Conservation (phyloP, 257 asterid species). For the Forsythia viridissima region DNA sequence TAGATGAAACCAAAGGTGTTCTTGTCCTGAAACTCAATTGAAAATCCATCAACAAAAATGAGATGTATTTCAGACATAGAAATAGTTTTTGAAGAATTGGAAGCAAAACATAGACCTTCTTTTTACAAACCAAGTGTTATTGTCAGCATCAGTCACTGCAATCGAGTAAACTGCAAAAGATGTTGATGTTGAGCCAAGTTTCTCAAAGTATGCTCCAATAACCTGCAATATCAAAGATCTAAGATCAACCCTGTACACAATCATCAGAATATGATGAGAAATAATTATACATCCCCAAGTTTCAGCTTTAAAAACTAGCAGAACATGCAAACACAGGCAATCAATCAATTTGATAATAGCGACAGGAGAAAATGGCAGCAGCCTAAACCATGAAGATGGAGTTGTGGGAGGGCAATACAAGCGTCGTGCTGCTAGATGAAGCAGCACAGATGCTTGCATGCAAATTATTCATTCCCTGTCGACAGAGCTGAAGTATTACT, state of each 20-base stretch:
- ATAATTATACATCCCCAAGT: slow-evolving; percentile 9
- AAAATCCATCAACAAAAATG: slow-evolving; percentile 6
- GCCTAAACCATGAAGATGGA: neutral
- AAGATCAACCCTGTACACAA: slow-evolving; percentile 29
- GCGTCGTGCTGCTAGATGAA: too few species aligned
- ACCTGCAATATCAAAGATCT: slow-evolving; percentile 54
- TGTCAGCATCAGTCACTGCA: slow-evolving; percentile 77
- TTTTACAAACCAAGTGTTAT: slow-evolving; percentile 80
- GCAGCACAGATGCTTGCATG: neutral
- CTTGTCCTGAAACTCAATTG: neutral
- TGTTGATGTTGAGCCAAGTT: slow-evolving; percentile 76
- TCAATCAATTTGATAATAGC: neutral
- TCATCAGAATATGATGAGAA: slow-evolving; percentile 23
- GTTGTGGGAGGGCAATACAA: too few species aligned
- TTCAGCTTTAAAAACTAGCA: slow-evolving; percentile 10
- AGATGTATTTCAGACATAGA: neutral
- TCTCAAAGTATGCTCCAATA: slow-evolving; percentile 90
- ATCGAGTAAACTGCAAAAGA: slow-evolving; percentile 89
- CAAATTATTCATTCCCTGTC: neutral
- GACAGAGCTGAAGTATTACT: neutral
- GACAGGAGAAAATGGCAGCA: neutral
- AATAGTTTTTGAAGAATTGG: slow-evolving; percentile 12
- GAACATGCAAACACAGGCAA: neutral
- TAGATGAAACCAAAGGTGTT: slow-evolving; percentile 8
- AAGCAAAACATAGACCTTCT: slow-evolving; percentile 59